These are phyloP conservation scores for Mycena maculata DNA, from an alignment of 768 basidiomycete species.

Conservation along the genomic window DNA sequence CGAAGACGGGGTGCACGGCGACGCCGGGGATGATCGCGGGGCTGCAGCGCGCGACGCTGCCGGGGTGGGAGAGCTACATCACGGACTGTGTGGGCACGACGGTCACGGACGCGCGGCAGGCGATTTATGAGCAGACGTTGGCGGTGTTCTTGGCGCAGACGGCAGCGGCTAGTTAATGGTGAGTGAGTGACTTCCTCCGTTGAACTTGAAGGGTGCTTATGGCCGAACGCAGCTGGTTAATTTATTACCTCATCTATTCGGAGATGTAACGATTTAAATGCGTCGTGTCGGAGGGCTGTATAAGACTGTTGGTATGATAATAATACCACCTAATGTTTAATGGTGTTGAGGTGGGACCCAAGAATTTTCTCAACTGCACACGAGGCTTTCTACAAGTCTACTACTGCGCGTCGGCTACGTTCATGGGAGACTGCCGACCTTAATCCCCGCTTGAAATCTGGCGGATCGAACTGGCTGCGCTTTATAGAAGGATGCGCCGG, in stretches of 20 bases:
- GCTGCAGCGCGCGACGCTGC: slow-evolving; percentile 31
- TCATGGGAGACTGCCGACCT: too few species aligned
- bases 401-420: too few species aligned
- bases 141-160: slow-evolving; percentile 15
- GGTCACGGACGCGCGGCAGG: slow-evolving; percentile 32
- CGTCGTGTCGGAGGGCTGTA: too few species aligned
- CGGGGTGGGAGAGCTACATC: slow-evolving; percentile 38
- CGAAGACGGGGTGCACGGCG: slow-evolving; percentile 33
- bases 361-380: too few species aligned
- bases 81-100: slow-evolving; percentile 38
- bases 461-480: too few species aligned
- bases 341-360: too few species aligned
- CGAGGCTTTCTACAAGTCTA: too few species aligned
- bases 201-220: neutral
- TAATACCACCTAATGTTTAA: too few species aligned
- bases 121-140: slow-evolving; percentile 34
- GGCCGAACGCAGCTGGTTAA: neutral
- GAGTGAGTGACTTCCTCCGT: neutral
- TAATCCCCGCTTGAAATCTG: too few species aligned
- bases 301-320: too few species aligned
- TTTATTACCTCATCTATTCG: neutral
- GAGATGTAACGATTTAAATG: too few species aligned
- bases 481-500: too few species aligned
- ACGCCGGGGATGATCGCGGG: slow-evolving; percentile 35
- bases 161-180: neutral